Evolutionary conservation across 2,329 filamentous ascomycete genomes (phyloP).

Genomic region (Diaporthe sp.): DNA sequence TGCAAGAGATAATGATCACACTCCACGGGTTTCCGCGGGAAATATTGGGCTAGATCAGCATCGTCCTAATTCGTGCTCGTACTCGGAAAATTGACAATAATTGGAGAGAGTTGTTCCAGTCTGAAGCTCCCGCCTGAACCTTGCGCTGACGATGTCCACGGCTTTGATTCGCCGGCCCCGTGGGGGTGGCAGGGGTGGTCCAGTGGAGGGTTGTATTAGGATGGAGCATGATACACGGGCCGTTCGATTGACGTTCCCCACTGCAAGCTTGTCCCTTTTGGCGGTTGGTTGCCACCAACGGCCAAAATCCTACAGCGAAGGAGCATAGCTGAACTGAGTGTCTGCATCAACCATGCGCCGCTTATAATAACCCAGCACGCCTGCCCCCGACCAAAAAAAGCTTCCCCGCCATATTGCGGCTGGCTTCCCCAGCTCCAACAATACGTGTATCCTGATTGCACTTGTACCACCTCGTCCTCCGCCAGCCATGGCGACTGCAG

Average conservation of each 20-base stretch:
- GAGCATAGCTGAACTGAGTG: neutral
- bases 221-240: neutral
- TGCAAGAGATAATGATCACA: neutral
- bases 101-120: neutral
- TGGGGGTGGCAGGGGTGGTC: neutral
- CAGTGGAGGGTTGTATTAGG: neutral
- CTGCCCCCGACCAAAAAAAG: too few relatives aligned
- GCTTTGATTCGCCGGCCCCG: neutral
- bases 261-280: neutral
- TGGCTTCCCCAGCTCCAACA: neutral
- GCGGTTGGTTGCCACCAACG: neutral
- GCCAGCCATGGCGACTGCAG: constrained; percentile 13
- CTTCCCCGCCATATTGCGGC: too few relatives aligned
- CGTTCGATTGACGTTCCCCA: neutral
- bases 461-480: neutral
- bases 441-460: neutral
- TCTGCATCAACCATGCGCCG: neutral
- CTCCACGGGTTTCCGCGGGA: neutral
- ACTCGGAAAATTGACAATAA: too few relatives aligned
- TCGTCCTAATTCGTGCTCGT: neutral
- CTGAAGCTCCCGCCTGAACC: neutral
- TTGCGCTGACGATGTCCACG: neutral
- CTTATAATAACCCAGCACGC: constrained; percentile 4
- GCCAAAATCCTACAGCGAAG: too few relatives aligned
- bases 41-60: too few relatives aligned